A percentile compares a stretch with the other conserved stretches of the same genome.
These are phyloP conservation scores for Aciculosporium take DNA, from an alignment of 2,329 filamentous ascomycete genomes.

Conservation along the genomic window DNA sequence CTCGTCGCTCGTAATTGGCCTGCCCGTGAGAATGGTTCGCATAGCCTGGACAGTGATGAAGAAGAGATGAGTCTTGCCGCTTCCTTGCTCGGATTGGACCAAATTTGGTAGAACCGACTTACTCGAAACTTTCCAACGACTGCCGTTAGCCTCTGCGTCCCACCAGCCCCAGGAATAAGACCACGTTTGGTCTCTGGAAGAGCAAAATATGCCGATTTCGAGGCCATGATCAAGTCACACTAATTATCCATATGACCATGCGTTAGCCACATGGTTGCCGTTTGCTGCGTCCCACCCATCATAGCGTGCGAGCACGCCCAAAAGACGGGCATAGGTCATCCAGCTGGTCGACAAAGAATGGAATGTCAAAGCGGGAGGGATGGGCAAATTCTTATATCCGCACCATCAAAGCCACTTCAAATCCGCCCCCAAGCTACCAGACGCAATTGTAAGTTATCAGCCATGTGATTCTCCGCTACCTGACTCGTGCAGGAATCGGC, in stretches of 20 bases:
- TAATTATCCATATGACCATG: constrained; percentile 7
- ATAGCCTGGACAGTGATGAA: constrained; percentile 12
- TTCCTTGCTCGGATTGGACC: neutral
- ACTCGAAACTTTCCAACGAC: constrained; percentile 28
- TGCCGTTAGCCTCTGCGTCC: constrained; percentile 25
- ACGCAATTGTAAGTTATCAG: constrained; percentile 5
- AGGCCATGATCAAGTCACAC: constrained; percentile 26
- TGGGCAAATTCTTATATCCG: constrained; percentile 6
- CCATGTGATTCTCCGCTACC: neutral
- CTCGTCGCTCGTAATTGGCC: constrained; percentile 14
- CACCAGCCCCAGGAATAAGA: constrained; percentile 26
- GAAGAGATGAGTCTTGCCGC: neutral
- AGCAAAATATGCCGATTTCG: constrained; percentile 21
- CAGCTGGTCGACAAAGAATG: neutral
- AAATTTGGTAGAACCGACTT: constrained; percentile 5
- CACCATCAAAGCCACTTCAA: constrained; percentile 34
- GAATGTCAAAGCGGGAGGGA: neutral
- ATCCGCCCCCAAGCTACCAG: constrained; percentile 33
- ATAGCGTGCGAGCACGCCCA: neutral
- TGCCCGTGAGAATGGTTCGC: constrained; percentile 16
- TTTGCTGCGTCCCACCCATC: neutral
- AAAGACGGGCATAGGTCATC: neutral
- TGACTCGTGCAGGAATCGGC: neutral
- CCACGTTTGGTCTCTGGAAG: constrained; percentile 26
- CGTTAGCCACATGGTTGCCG: constrained; percentile 5